Evolutionary conservation across 2,329 filamentous ascomycete genomes (phyloP), one percentile per base, ranked within the genome.

Genomic region (Verticillium nonalfalfae): DNA sequence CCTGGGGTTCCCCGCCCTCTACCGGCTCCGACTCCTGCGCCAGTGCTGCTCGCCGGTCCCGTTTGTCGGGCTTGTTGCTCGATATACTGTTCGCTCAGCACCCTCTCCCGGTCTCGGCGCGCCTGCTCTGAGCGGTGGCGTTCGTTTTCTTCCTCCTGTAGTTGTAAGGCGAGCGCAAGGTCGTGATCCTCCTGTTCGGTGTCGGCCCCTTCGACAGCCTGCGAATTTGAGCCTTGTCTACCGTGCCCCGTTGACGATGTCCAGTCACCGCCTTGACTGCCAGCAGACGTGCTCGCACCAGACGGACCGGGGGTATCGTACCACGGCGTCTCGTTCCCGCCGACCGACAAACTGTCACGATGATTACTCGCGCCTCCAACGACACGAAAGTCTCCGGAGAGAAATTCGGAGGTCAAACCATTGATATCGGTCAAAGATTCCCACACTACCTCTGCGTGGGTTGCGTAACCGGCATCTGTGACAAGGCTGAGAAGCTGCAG

Each of bases 111-210:
- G 11, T 81, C 79, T 7, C 88, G 81, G 1, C 87, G 83, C 10
- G 84, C 85, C 57, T 86, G 82, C 58, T 85, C 82, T 7, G 71
- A 67, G n/a, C 85, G 83, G 65, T 93, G 86, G 14, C 87, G 84
- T 68, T 92, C 88, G 65, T 97, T 92, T 73, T 98, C 94, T 72
- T 97, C 93, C 69, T 98, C 95, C 72, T 98, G 94, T 1, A 97
- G 83, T 71, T 98, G 95, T 7, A 99, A 80, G 0, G 94, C 93
- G 3, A 98, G 81, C 0, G 95, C 95, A 35, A 97, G 76, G 63
- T 95, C 91, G 63, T 93, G 87, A 68, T 97, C 93, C 75, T 97
- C 86, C 78, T 96, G 83, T 75, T 33, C 33, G 3, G 54, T 35
- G 54, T 56, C 54, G 13, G 13, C 45, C 4, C 45, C 18, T 10